Evolutionary conservation across 352 stramenopile genomes (phyloP).

Genomic region (Phytophthora pinifolia): DNA sequence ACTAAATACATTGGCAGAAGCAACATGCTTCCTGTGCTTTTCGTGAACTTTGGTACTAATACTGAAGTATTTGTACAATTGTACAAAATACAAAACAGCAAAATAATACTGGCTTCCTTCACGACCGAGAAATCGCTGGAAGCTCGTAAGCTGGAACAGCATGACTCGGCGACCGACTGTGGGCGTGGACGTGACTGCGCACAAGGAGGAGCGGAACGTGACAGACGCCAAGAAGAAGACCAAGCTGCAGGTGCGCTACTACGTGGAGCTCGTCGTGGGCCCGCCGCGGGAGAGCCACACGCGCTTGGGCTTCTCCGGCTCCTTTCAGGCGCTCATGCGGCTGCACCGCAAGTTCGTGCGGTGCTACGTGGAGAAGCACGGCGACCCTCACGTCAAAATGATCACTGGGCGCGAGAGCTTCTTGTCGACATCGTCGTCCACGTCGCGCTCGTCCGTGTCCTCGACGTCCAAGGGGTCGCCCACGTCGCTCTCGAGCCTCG

Average conservation of each 20-base stretch:
- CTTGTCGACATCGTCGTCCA: slow-evolving; percentile 47
- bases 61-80: too few species aligned
- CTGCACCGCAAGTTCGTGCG: slow-evolving; percentile 50
- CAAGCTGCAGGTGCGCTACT: slow-evolving; percentile 64
- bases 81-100: too few species aligned
- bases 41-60: too few species aligned
- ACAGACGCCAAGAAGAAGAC: slow-evolving; percentile 45
- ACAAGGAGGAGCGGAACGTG: slow-evolving; percentile 64
- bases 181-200: slow-evolving; percentile 59
- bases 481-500: slow-evolving; percentile 30
- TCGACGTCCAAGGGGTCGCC: slow-evolving; percentile 31
- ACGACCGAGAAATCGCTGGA: slow-evolving; percentile 5
- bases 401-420: slow-evolving; percentile 36
- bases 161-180: slow-evolving; percentile 30
- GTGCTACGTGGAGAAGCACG: slow-evolving; percentile 41
- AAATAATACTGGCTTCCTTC: not conserved
- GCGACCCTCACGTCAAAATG: slow-evolving; percentile 21
- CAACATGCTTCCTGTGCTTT: too few species aligned
- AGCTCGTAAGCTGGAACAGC: not conserved
- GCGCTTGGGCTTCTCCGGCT: slow-evolving; percentile 62
- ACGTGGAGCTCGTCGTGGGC: slow-evolving; percentile 68
- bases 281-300: slow-evolving; percentile 50
- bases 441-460: slow-evolving; percentile 45
- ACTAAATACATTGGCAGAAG: not conserved
- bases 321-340: slow-evolving; percentile 57